Percentiles rank a stretch among this genome's conserved stretches.
Conservation (phyloP, 2,329 filamentous ascomycete genomes). For the Diaporthe citri region DNA sequence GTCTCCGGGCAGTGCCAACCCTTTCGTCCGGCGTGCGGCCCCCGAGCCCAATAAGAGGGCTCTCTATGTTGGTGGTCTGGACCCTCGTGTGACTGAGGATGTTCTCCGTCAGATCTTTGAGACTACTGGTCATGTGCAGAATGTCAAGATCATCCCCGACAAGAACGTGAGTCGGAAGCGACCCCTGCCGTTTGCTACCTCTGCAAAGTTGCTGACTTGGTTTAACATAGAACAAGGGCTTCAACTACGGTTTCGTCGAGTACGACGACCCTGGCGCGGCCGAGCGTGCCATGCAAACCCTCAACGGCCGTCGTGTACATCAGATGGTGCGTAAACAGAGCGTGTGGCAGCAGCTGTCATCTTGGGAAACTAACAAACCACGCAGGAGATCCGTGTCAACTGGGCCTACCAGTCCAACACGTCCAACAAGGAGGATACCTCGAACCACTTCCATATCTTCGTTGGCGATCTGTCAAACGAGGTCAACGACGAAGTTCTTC, state of each 20-base stretch:
- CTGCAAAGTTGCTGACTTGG: constrained; percentile 40
- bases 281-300: constrained; percentile 95
- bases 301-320: constrained; percentile 95
- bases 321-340: constrained; percentile 78
- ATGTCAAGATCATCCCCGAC: constrained; percentile 99
- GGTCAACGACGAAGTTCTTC: constrained; percentile 95
- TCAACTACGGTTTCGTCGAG: constrained; percentile 99
- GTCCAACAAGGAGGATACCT: constrained; percentile 95
- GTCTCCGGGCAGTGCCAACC: constrained; percentile 86
- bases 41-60: constrained; percentile 99
- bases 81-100: constrained; percentile 95
- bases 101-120: constrained; percentile 98
- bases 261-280: constrained; percentile 98
- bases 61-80: constrained; percentile 93
- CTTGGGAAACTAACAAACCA: constrained; percentile 22
- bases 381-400: constrained; percentile 96
- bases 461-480: constrained; percentile 98
- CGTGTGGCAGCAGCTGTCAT: too few relatives aligned
- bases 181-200: neutral
- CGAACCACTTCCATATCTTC: constrained; percentile 98
- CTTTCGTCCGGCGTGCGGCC: constrained; percentile 88
- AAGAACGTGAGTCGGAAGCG: constrained; percentile 84
- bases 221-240: constrained; percentile 84
- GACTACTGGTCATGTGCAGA: constrained; percentile 97
- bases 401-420: constrained; percentile 99